phyloP scores from a whole-genome alignment of 2,329 filamentous ascomycete species.

The Ophiostoma perfectum region DNA sequence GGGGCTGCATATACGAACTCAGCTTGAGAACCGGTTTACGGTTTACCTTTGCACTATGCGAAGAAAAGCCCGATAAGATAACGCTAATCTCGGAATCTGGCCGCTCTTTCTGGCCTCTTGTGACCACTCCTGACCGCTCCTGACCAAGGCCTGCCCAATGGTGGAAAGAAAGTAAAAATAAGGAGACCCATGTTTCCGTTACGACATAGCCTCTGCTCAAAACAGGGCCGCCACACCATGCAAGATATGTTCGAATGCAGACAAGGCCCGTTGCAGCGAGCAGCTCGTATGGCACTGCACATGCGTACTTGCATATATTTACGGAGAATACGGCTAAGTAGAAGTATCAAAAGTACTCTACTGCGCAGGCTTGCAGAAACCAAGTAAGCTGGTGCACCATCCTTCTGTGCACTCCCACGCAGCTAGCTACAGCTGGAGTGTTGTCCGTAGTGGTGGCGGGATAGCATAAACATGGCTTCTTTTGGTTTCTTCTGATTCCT shows the following conservation, averaged over 20 bases:
- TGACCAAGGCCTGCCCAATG: no score
- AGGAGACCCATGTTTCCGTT: background rate
- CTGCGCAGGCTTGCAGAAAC: no score
- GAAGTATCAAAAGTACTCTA: background rate
- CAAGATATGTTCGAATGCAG: background rate
- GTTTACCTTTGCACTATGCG: background rate
- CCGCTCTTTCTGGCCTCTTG: background rate
- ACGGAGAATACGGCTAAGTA: background rate
- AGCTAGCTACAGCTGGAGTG: background rate
- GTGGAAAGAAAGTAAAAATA: background rate
- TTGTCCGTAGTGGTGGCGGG: background rate
- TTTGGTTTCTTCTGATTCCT: background rate
- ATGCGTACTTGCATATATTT: background rate
- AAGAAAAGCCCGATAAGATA: background rate
- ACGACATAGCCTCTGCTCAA: background rate
- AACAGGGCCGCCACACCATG: background rate
- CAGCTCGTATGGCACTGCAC: background rate
- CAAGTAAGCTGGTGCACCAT: background rate
- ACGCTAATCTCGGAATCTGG: background rate
- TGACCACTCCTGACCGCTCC: background rate
- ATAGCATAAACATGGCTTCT: background rate
- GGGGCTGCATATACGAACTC: slow-evolving; percentile 1
- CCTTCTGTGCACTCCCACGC: background rate
- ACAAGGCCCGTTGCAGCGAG: background rate
- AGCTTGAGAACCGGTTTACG: background rate